These are phyloP conservation scores for Gliomastix tumulicola DNA, from an alignment of 2,329 filamentous ascomycete species.

Conservation along the genomic window DNA sequence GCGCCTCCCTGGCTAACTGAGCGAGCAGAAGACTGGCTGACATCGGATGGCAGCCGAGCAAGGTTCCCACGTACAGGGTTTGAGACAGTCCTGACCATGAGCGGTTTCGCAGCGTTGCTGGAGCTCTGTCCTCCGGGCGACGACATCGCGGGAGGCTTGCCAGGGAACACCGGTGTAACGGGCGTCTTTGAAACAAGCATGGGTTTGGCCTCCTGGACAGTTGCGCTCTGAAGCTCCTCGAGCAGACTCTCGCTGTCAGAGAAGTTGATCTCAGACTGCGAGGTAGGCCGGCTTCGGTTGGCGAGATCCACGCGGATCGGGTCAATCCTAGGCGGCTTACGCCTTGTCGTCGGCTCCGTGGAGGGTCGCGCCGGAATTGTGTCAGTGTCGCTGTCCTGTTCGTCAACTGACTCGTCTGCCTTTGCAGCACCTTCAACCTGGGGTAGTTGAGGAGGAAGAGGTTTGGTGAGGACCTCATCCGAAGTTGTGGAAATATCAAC, in stretches of 20 bases:
- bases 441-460: no score
- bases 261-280: conserved; percentile 35
- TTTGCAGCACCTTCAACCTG: no score
- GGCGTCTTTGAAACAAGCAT: conserved; percentile 78
- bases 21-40: conserved; percentile 36
- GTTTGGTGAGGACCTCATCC: no score
- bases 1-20: conserved; percentile 49
- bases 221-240: conserved; percentile 78
- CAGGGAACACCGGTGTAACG: conserved; percentile 56
- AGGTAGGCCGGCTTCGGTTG: conserved; percentile 2
- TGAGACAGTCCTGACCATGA: conserved; percentile 40
- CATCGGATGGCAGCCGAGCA: conserved; percentile 33
- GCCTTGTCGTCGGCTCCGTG: not conserved
- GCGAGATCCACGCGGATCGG: conserved; percentile 48
- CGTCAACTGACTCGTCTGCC: no score
- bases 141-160: conserved; percentile 8
- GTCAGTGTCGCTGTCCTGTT: conserved; percentile 14
- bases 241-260: conserved; percentile 74
- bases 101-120: conserved; percentile 9
- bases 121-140: no score
- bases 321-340: conserved; percentile 34
- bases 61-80: conserved; percentile 35
- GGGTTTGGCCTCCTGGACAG: conserved; percentile 75
- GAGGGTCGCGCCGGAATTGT: conserved; percentile 9
- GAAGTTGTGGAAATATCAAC: no score